Conservation (phyloP, 1,284 basidiomycete species). For the Ganoderma lingzhi region DNA sequence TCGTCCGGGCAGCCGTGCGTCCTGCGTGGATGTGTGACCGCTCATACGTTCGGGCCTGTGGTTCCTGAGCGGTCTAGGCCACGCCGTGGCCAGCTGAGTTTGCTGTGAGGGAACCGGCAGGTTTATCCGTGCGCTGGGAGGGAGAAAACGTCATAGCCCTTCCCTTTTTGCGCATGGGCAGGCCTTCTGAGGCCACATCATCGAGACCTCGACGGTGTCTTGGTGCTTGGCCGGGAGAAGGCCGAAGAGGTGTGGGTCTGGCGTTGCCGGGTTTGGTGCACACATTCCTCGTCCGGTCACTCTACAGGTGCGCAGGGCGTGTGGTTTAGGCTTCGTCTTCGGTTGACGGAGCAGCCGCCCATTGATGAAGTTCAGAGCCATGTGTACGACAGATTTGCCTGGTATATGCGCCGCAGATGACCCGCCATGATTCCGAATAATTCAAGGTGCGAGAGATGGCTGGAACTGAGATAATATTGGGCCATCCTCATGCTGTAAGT, state of each 20-base stretch:
- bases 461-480: not conserved
- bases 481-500: not conserved
- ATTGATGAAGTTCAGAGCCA: not conserved
- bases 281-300: constrained; percentile 1
- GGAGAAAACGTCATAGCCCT: not conserved
- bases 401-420: not conserved
- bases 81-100: not conserved
- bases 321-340: constrained; percentile 5
- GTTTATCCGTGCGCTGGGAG: not conserved
- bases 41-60: not conserved
- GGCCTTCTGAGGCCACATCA: not conserved
- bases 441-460: too few relatives aligned
- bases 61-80: constrained; percentile 3
- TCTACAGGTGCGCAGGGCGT: constrained; percentile 1
- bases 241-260: not conserved
- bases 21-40: not conserved
- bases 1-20: not conserved
- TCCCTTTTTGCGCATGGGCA: constrained; percentile 1
- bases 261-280: not conserved
- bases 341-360: not conserved
- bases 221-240: constrained; percentile 1
- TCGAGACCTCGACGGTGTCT: not conserved
- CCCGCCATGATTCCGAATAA: not conserved
- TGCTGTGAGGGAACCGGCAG: not conserved
- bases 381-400: not conserved